Conservation (phyloP, 208 protist genomes). For the Acanthamoeba triangularis region DNA sequence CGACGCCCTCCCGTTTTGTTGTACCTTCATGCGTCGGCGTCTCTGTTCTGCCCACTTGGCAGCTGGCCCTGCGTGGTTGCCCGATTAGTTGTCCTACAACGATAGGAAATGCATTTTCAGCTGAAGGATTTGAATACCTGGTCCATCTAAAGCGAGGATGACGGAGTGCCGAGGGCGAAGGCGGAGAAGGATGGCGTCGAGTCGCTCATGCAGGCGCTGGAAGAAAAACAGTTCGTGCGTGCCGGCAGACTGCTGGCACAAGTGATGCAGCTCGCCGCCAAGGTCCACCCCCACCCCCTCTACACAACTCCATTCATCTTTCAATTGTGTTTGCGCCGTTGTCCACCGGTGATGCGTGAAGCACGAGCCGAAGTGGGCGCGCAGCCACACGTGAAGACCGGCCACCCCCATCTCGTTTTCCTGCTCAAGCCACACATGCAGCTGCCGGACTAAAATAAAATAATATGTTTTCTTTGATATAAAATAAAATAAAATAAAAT, state of each 20-base stretch:
- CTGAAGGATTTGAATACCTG: not conserved
- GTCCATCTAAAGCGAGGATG: constrained; percentile 23
- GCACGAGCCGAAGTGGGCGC: not conserved
- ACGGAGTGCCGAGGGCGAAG: not conserved
- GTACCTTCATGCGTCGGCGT: constrained; percentile 37
- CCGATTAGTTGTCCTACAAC: not conserved
- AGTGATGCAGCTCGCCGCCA: constrained; percentile 1
- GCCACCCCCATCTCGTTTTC: constrained; percentile 28
- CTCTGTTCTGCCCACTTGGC: constrained; percentile 71
- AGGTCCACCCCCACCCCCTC: constrained; percentile 32
- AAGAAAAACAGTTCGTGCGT: constrained; percentile 67
- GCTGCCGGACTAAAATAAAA: no score
- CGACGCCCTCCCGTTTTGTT: no score
- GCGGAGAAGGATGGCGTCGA: constrained; percentile 10
- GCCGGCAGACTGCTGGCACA: not conserved
- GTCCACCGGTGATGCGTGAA: constrained; percentile 3
- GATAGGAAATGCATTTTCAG: not conserved
- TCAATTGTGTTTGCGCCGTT: not conserved
- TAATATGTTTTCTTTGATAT: no score
- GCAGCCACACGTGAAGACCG: constrained; percentile 44
- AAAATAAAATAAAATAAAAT: not conserved
- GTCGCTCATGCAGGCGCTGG: constrained; percentile 3
- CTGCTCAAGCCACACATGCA: no score
- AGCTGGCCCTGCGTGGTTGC: not conserved
- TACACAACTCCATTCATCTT: not conserved